A percentile compares a stretch with the other conserved stretches of the same genome.
Conservation (phyloP, 1,284 basidiomycete species). For the Microbotryum silenes-acaulis region DNA sequence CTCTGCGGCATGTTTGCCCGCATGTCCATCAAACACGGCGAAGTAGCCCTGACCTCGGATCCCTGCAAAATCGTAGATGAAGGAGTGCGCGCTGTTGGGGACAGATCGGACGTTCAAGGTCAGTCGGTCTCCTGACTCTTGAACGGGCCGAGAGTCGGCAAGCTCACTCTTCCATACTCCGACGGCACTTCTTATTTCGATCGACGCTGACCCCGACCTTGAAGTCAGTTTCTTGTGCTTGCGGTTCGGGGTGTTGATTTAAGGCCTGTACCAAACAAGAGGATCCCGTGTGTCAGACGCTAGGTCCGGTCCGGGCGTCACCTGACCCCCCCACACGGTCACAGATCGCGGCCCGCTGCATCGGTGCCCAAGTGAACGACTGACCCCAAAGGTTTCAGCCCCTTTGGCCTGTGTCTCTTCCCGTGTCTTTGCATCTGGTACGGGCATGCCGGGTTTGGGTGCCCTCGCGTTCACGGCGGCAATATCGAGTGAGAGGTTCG, state of each 20-base stretch:
- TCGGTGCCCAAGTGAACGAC: background rate
- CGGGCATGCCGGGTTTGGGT: constrained; percentile 2
- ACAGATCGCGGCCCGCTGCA: background rate
- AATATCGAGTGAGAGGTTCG: constrained; percentile 1
- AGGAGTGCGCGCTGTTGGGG: constrained; percentile 63
- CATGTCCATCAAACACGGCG: constrained; percentile 96
- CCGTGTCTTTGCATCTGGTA: constrained; percentile 18
- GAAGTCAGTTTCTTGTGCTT: constrained; percentile 5
- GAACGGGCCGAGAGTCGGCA: background rate
- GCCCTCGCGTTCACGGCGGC: background rate
- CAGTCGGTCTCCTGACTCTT: background rate
- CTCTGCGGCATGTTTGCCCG: constrained; percentile 95
- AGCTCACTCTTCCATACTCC: constrained; percentile 82
- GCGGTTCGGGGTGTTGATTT: background rate
- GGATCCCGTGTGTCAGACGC: background rate
- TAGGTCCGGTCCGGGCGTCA: background rate
- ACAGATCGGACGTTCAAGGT: fast-evolving
- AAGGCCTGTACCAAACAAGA: background rate
- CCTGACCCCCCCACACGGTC: background rate
- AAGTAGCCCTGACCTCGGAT: constrained; percentile 94
- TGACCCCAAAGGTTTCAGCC: constrained; percentile 23
- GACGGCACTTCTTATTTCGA: constrained; percentile 67
- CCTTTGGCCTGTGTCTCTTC: constrained; percentile 15
- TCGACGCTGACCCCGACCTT: constrained; percentile 78
- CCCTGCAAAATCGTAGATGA: constrained; percentile 84